Evolutionary conservation across 139 green algal species (phyloP).

Genomic region (Coccomyxa sp.): DNA sequence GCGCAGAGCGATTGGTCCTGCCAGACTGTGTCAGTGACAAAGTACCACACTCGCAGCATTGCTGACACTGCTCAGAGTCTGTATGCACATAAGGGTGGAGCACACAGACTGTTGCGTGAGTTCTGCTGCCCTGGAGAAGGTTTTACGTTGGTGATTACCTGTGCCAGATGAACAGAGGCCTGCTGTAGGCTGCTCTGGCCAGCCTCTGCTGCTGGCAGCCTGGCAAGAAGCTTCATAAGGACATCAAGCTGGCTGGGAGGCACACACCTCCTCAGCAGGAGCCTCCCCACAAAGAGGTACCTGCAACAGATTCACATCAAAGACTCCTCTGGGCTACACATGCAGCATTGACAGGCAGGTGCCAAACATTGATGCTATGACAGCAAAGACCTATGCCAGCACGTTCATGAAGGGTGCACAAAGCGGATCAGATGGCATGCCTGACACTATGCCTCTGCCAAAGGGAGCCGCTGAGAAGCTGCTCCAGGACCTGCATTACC

Average conservation of each 20-base stretch:
- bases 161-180: conserved; percentile 15
- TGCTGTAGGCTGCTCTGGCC: conserved; percentile 8
- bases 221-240: background rate
- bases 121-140: too few relatives aligned
- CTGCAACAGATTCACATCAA: too few relatives aligned
- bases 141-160: background rate
- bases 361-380: background rate
- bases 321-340: too few relatives aligned
- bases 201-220: background rate
- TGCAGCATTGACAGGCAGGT: too few relatives aligned
- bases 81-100: too few relatives aligned
- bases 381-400: background rate
- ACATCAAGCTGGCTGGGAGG: background rate
- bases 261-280: background rate
- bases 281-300: conserved; percentile 3
- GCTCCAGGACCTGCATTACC: background rate
- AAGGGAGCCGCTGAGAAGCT: background rate
- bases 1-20: background rate
- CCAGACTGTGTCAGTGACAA: background rate
- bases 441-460: background rate
- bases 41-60: background rate
- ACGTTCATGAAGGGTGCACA: background rate
- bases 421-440: background rate
- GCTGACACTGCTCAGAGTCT: background rate
- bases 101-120: too few relatives aligned